phyloP scores from a whole-genome alignment of 2,329 filamentous ascomycete genomes.

The Canariomyces notabilis region DNA sequence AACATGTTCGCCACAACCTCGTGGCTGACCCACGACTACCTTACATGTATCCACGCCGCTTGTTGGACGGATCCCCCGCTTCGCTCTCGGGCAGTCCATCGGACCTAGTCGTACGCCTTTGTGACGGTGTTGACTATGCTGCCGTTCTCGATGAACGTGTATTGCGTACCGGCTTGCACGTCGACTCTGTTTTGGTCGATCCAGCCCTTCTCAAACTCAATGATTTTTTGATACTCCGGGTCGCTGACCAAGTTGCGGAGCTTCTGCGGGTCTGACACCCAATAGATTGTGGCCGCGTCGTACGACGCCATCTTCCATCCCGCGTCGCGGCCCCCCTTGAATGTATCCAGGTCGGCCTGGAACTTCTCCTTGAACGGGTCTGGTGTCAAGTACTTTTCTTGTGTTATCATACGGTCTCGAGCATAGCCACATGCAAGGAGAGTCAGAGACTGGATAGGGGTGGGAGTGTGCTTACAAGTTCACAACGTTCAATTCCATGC shows the following conservation, averaged over 20 bases:
- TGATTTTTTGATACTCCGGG: constrained; percentile 1
- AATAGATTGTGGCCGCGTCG: constrained; percentile 1
- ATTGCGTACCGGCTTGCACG: constrained; percentile 1
- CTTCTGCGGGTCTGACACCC: constrained; percentile 1
- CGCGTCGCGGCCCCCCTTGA: constrained; percentile 1
- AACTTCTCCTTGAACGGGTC: background rate
- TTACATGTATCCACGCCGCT: no score
- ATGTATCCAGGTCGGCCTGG: background rate
- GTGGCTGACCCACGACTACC: no score
- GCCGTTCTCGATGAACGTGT: constrained; percentile 3
- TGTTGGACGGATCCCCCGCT: no score
- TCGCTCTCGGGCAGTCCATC: no score
- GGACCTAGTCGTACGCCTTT: background rate
- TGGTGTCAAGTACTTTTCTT: background rate
- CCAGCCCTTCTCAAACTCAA: constrained; percentile 2
- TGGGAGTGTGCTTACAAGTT: background rate
- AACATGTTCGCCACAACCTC: no score
- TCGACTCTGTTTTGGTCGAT: constrained; percentile 3
- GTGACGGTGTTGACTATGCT: constrained; percentile 4
- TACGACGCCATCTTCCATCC: constrained; percentile 2
- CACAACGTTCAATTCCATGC: constrained; percentile 1
- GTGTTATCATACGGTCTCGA: background rate
- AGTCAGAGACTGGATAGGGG: background rate
- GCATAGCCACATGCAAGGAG: background rate
- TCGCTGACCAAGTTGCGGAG: constrained; percentile 5